Evolutionary conservation across 371 early-diverging fungal species (phyloP), one percentile per base, ranked within the genome.

Genomic region (Lichtheimia ornata): DNA sequence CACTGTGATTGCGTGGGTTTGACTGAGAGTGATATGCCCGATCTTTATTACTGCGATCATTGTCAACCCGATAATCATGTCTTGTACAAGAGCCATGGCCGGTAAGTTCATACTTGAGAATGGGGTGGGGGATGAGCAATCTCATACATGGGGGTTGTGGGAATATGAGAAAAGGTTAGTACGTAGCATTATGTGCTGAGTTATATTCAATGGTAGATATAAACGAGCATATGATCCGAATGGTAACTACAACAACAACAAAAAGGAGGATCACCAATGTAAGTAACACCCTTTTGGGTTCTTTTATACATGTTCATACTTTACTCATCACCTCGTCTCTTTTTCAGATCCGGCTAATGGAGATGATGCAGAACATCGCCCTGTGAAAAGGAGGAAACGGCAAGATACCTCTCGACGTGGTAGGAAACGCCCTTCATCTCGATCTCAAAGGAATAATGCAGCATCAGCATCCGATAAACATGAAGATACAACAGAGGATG

Each of bases 31-130:
- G 84, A 87, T 50, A 76, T 89, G 28, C 94, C 95, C 11, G 89
- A 93, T 64, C 83, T 89, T 59, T 95, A 95, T 74, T 94, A 87
- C 66, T 95, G 95, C 73, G 95, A 95, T 54, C 81, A 85, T 20
- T 94, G 95, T 71, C 80, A 79, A 17, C 92, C 92, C n/a, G 81
- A 83, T 56, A 83, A 89, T 61, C 93, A 93, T 64, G 85, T 89
- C 20, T 9, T 63, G 2, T 61, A 66, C 44, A 73, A 73, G 47
- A 61, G 59, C 5, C 64, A 68, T 57, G 74, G 73, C 59, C 59
- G 73, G 76, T 72, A 61, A 35, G 68, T 53, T 53, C 22, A 25
- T 55, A n/a, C n/a, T 18, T n/a, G 14, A 4, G 45, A 58, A 50
- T n/a, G 44, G 53, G 25, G 54, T 25, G 27, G 7, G n/a, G 20